phyloP scores from a whole-genome alignment of 2,329 filamentous ascomycete species.

The Aspergillaceae sp. region DNA sequence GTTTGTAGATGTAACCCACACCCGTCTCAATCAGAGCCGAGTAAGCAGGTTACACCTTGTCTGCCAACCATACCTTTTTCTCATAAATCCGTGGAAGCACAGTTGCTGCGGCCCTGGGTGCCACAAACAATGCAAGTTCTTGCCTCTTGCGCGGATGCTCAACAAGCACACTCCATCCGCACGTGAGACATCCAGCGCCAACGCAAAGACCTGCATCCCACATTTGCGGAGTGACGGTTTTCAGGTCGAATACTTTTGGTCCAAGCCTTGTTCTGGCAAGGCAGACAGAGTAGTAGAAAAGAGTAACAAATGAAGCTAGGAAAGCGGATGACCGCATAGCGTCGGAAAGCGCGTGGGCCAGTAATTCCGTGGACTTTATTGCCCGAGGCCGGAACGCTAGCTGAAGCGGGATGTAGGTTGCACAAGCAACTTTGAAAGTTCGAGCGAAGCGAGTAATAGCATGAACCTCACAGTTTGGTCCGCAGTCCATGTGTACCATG shows the following conservation, averaged over 20 bases:
- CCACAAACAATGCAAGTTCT: constrained; percentile 73
- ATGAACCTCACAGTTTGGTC: constrained; percentile 63
- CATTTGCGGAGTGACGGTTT: constrained; percentile 45
- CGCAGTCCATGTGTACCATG: constrained; percentile 71
- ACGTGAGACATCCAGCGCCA: constrained; percentile 61
- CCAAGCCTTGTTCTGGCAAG: constrained; percentile 65
- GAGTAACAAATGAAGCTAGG: constrained; percentile 63
- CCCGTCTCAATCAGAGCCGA: background rate
- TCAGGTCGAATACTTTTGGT: constrained; percentile 55
- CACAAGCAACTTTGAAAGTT: constrained; percentile 65
- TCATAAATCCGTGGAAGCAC: constrained; percentile 63
- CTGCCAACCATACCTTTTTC: constrained; percentile 29
- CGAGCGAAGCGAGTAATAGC: constrained; percentile 58
- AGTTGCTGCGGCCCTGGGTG: constrained; percentile 67
- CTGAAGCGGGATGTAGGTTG: constrained; percentile 68
- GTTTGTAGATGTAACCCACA: constrained; percentile 1
- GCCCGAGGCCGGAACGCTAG: constrained; percentile 52
- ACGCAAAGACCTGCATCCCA: constrained; percentile 59
- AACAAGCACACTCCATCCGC: constrained; percentile 72
- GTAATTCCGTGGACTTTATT: constrained; percentile 37
- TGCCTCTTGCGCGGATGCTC: constrained; percentile 58
- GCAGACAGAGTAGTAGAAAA: constrained; percentile 83
- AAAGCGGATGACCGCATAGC: constrained; percentile 67
- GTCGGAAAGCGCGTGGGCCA: constrained; percentile 48
- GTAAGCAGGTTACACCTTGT: constrained; percentile 2